Percentiles rank a stretch among this genome's conserved stretches.
phyloP scores from a whole-genome alignment of 345 rosid species.

The Brassica rapa region DNA sequence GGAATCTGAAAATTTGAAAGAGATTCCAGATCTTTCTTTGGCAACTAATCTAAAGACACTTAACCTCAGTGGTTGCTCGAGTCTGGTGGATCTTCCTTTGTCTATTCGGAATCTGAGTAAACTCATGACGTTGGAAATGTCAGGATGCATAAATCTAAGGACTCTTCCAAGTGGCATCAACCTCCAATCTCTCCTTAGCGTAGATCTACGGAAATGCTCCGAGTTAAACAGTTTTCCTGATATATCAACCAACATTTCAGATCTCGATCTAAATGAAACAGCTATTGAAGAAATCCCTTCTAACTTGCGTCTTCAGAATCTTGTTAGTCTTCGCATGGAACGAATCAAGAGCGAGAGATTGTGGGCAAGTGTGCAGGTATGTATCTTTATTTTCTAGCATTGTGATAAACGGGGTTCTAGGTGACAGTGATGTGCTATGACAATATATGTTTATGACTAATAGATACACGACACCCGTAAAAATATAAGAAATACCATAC shows the following conservation, averaged over 20 bases:
- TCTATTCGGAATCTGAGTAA: neutral
- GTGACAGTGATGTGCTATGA: too few species aligned
- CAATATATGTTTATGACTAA: too few species aligned
- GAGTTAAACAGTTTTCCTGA: neutral
- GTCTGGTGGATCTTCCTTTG: neutral
- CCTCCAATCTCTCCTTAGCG: neutral
- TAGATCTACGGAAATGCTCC: neutral
- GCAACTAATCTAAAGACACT: neutral
- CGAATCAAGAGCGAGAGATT: neutral
- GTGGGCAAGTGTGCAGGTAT: neutral
- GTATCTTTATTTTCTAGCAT: neutral
- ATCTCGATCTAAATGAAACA: neutral
- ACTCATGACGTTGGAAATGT: too few species aligned
- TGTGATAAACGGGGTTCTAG: too few species aligned
- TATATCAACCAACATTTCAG: neutral
- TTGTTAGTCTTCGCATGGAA: neutral
- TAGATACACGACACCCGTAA: too few species aligned
- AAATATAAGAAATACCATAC: too few species aligned
- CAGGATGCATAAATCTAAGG: neutral
- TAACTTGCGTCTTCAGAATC: neutral
- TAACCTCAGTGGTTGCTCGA: neutral
- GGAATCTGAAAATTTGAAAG: neutral
- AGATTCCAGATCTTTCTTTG: neutral
- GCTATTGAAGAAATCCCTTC: neutral
- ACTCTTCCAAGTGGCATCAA: neutral